Conservation (phyloP, 2,329 filamentous ascomycete species). For the Coleophoma crateriformis region DNA sequence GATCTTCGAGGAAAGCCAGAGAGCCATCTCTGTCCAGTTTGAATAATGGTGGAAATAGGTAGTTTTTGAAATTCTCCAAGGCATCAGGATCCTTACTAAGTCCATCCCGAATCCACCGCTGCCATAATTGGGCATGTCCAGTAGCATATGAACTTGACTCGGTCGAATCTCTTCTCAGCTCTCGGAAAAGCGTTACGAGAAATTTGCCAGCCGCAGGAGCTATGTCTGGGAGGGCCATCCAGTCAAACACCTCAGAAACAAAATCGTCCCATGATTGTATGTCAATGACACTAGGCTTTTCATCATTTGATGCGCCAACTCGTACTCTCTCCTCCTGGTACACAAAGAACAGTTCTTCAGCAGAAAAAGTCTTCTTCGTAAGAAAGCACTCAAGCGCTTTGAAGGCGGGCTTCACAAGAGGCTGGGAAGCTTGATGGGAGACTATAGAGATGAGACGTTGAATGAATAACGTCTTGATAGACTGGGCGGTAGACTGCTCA, state of each 20-base stretch:
- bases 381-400: constrained; percentile 63
- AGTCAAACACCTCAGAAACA: constrained; percentile 42
- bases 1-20: constrained; percentile 49
- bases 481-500: constrained; percentile 31
- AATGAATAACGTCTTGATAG: constrained; percentile 40
- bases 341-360: constrained; percentile 12
- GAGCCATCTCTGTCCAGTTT: constrained; percentile 49
- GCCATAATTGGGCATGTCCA: constrained; percentile 37
- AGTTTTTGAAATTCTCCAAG: constrained; percentile 58
- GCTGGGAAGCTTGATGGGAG: constrained; percentile 52
- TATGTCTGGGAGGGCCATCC: constrained; percentile 52
- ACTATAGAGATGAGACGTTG: constrained; percentile 53
- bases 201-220: constrained; percentile 57
- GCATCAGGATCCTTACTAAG: constrained; percentile 43
- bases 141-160: constrained; percentile 29
- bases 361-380: constrained; percentile 49
- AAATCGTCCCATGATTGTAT: constrained; percentile 43
- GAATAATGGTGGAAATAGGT: constrained; percentile 58
- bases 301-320: not conserved
- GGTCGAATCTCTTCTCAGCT: constrained; percentile 25
- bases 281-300: not conserved
- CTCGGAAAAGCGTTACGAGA: constrained; percentile 50
- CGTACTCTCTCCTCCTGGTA: constrained; percentile 3
- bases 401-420: constrained; percentile 64
- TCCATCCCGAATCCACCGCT: constrained; percentile 48